phyloP scores from a whole-genome alignment of 768 basidiomycete genomes.

The Lyophyllum semitale region DNA sequence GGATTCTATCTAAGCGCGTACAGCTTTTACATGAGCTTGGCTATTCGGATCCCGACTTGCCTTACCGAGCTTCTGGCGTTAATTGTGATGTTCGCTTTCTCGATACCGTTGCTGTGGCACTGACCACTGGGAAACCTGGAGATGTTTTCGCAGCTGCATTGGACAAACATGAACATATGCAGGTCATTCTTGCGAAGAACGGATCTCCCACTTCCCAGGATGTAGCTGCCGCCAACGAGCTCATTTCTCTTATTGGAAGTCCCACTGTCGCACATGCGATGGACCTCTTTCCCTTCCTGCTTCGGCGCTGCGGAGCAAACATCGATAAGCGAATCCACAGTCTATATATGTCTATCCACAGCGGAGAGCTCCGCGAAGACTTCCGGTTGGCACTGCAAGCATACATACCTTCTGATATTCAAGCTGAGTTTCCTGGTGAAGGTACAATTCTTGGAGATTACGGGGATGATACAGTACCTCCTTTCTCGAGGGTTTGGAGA shows the following conservation, averaged over 20 bases:
- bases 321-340: not conserved
- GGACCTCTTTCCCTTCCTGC: not conserved
- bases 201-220: conserved; percentile 6
- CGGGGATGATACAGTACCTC: too few species aligned
- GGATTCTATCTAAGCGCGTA: not conserved
- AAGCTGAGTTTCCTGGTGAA: too few species aligned
- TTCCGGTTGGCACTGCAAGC: too few species aligned
- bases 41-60: not conserved
- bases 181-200: conserved; percentile 14
- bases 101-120: conserved; percentile 10
- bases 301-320: not conserved
- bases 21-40: not conserved
- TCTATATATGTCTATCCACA: not conserved
- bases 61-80: not conserved
- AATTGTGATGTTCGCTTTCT: too few species aligned
- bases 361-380: not conserved
- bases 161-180: conserved; percentile 17
- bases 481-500: too few species aligned
- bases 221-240: not conserved
- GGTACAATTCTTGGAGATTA: too few species aligned
- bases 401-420: too few species aligned
- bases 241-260: not conserved
- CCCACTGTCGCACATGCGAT: not conserved
- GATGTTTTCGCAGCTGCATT: conserved; percentile 19
- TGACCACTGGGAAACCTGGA: too few species aligned